Evolutionary conservation across 1,284 basidiomycete genomes (phyloP).

Genomic region (Austroboletus niveus): DNA sequence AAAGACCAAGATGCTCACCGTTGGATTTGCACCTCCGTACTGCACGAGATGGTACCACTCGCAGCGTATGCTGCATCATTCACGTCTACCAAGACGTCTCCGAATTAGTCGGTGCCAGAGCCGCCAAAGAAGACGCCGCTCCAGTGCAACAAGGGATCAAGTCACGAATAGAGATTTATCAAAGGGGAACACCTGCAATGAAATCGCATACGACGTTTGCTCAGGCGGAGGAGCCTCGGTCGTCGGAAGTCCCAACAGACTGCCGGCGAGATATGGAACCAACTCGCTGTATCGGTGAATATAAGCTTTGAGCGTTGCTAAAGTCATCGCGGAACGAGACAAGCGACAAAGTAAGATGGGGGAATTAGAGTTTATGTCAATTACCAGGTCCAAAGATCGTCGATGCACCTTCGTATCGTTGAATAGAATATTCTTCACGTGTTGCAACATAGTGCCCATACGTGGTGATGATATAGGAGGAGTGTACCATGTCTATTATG

Average conservation of each 20-base stretch:
- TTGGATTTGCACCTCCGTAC: conserved; percentile 79
- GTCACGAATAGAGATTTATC: neutral
- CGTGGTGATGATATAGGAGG: conserved; percentile 33
- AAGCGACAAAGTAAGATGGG: neutral
- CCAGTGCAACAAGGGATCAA: conserved; percentile 33
- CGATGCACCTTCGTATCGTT: conserved; percentile 81
- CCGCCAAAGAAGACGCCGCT: conserved; percentile 62
- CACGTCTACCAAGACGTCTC: conserved; percentile 65
- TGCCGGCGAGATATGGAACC: conserved; percentile 59
- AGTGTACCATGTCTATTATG: too few relatives aligned
- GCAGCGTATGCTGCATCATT: conserved; percentile 46
- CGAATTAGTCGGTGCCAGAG: conserved; percentile 59
- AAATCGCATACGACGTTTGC: conserved; percentile 65
- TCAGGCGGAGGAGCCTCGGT: conserved; percentile 63
- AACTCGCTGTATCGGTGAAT: conserved; percentile 73
- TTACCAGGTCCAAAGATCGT: conserved; percentile 76
- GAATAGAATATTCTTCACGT: conserved; percentile 70
- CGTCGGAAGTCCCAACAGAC: conserved; percentile 1
- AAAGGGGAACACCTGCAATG: conserved; percentile 50
- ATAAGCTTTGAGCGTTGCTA: conserved; percentile 76
- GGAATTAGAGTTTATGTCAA: conserved; percentile 23
- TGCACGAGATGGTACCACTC: conserved; percentile 59
- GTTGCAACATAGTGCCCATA: conserved; percentile 79
- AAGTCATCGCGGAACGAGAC: neutral
- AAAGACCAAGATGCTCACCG: conserved; percentile 44